Evolutionary conservation across 257 asterid genomes (phyloP).

Genomic region (Fraxinus anomala): DNA sequence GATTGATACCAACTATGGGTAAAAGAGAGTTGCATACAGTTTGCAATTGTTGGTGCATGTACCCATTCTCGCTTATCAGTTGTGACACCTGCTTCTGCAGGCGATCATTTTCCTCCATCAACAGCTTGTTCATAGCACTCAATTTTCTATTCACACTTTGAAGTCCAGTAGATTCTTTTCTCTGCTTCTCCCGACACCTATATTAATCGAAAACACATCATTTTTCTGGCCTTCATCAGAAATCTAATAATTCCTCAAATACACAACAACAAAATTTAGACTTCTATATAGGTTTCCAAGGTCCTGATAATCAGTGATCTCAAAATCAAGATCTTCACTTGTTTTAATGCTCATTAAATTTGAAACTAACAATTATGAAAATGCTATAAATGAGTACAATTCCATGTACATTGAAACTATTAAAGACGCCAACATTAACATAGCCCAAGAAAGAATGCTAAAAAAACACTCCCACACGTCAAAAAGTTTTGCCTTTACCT

Average conservation of each 20-base stretch:
- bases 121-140: slow-evolving; percentile 79
- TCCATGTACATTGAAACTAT: neutral
- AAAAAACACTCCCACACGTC: neutral
- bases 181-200: slow-evolving; percentile 95
- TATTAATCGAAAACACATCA: slow-evolving; percentile 5
- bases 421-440: neutral
- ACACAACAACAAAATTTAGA: neutral
- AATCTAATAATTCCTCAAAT: neutral
- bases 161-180: slow-evolving; percentile 75
- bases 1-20: slow-evolving; percentile 3
- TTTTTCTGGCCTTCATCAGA: neutral
- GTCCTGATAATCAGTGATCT: neutral
- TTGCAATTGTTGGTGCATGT: slow-evolving; percentile 78
- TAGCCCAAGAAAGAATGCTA: neutral
- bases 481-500: slow-evolving; percentile 45
- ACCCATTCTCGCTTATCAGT: slow-evolving; percentile 85
- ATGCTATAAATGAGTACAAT: neutral
- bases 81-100: slow-evolving; percentile 94
- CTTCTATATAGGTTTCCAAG: slow-evolving; percentile 7
- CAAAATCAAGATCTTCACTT: slow-evolving; percentile 12
- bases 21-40: slow-evolving; percentile 50
- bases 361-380: slow-evolving; percentile 4
- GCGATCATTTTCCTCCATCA: slow-evolving; percentile 98
- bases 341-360: neutral
- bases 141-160: slow-evolving; percentile 88